phyloP scores from a whole-genome alignment of 345 rosid species.

The Abelmoschus esculentus region DNA sequence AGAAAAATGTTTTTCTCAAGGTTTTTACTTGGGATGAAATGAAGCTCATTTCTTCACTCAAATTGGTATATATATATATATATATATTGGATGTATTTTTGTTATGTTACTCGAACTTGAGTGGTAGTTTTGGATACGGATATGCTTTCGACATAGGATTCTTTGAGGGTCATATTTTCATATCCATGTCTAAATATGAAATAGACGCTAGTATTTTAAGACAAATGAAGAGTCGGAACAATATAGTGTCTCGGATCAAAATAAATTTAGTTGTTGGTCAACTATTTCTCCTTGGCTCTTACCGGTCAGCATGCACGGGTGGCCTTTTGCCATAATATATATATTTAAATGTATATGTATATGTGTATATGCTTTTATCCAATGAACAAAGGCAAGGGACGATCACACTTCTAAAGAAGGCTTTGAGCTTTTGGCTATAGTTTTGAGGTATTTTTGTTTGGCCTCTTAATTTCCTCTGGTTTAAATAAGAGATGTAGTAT shows the following conservation, averaged over 20 bases:
- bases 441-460: neutral
- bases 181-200: too few relatives aligned
- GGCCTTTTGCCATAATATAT: neutral
- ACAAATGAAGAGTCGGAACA: neutral
- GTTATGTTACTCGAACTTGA: neutral
- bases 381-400: neutral
- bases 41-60: neutral
- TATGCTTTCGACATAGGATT: too few relatives aligned
- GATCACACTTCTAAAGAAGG: neutral
- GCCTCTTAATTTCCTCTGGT: neutral
- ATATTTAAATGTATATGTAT: neutral
- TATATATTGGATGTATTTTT: too few relatives aligned
- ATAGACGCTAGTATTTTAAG: neutral
- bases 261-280: too few relatives aligned
- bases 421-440: neutral
- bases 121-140: neutral
- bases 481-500: neutral
- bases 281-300: too few relatives aligned
- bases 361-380: neutral
- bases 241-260: too few relatives aligned
- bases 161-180: too few relatives aligned
- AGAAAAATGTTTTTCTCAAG: neutral
- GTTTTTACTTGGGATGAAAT: neutral
- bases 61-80: too few relatives aligned
- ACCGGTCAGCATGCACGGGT: neutral